phyloP scores from a whole-genome alignment of 2,329 filamentous ascomycete species.

The Nigrospora oryzae region DNA sequence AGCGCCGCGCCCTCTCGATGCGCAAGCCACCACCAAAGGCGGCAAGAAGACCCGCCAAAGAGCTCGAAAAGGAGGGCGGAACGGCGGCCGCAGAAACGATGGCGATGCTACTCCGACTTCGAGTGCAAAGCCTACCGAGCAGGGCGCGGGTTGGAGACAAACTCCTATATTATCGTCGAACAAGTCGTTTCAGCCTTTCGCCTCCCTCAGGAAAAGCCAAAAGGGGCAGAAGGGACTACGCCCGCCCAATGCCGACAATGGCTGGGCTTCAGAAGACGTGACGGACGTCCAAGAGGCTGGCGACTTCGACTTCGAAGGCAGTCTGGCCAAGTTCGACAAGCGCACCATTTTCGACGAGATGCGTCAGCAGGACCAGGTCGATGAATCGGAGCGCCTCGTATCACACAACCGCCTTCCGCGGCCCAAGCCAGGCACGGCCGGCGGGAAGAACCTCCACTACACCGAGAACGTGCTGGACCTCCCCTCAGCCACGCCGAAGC shows the following conservation, averaged over 20 bases:
- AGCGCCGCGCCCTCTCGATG: slow-evolving; percentile 4
- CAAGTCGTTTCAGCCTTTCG: slow-evolving; percentile 54
- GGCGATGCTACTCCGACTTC: slow-evolving; percentile 9
- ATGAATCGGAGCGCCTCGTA: slow-evolving; percentile 86
- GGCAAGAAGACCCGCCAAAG: slow-evolving; percentile 11
- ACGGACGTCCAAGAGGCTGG: slow-evolving; percentile 89
- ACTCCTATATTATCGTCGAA: slow-evolving; percentile 53
- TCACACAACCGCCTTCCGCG: slow-evolving; percentile 67
- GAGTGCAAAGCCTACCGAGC: slow-evolving; percentile 11
- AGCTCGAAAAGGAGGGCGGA: slow-evolving; percentile 12
- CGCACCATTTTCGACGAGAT: slow-evolving; percentile 86
- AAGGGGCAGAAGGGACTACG: slow-evolving; percentile 35
- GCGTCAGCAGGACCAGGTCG: slow-evolving; percentile 75
- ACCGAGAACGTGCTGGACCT: slow-evolving; percentile 83
- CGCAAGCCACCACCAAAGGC: slow-evolving; percentile 7
- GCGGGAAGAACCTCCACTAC: slow-evolving; percentile 85
- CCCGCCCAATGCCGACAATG: slow-evolving; percentile 49
- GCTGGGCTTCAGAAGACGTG: slow-evolving; percentile 93
- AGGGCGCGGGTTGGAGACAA: slow-evolving; percentile 49
- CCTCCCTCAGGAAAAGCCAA: slow-evolving; percentile 46
- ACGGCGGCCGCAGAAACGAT: slow-evolving; percentile 4
- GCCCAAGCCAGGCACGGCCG: slow-evolving; percentile 59
- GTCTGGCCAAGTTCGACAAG: slow-evolving; percentile 93
- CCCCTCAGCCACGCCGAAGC: slow-evolving; percentile 27
- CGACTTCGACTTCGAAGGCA: slow-evolving; percentile 88